Base-by-base conservation (phyloP, 257 asterid genomes). In the Nyctanthes arbortristis region DNA sequence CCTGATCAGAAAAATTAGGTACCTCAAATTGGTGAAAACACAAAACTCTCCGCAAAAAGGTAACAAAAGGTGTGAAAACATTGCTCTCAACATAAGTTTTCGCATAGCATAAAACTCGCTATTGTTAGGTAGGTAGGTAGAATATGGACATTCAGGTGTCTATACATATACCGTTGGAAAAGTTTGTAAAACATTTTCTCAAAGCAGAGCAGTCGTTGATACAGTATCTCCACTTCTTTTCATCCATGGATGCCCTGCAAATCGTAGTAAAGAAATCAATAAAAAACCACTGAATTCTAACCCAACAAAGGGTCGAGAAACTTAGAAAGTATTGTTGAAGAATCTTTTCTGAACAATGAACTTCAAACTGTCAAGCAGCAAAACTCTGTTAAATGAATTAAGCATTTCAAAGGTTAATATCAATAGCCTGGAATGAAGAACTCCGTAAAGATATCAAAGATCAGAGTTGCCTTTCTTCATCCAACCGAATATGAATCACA, bases 181-280 rank as follows among this genome's bases (percentile, higher is more conserved):
- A 66, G 63, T 74, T 43, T n/a, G 14, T 13, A 58, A 22, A 67
- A 29, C 72, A 24, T 64, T 71, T 33, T 49, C 74, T 82, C 76
- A 82, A 60, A 75, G 78, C 52, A 78, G 73, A 7, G 62, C 74
- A 58, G 55, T 70, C 39, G 61, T 71, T 52, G 34, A 31, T 56
- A 76, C 57, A 16, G 79, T 65, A 66, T 65, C 85, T 16, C 75
- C 78, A 30, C 78, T 61, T 35, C 74, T 65, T 27, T 73, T 81
- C 78, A 86, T 84, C 96, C 96, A 88, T 68, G 87, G 85, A 81
- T 88, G 88, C 75, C 85, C 93, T 88, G 78, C 79, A 58, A 10
- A 62, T 52, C 28, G 13, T 18, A 28, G 3, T 4, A 20, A 49
- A 49, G 12, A 52, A 52, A 22, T 22, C 29, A 28, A 18, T 3